Evolutionary conservation across 345 rosid species (phyloP).

Genomic region (Heritiera littoralis): DNA sequence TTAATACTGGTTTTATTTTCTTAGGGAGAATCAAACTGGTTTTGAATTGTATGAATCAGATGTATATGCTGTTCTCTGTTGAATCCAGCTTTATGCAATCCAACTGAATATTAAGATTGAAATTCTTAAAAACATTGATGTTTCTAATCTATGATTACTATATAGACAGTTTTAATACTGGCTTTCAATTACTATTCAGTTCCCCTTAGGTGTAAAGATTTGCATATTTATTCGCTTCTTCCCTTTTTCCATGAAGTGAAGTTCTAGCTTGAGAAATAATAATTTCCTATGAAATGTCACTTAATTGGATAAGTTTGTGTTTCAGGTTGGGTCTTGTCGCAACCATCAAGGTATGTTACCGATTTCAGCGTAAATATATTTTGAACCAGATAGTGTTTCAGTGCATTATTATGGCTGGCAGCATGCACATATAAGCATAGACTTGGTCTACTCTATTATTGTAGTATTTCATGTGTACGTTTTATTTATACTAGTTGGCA

Average conservation of each 20-base stretch:
- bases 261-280: background rate
- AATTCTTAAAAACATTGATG: background rate
- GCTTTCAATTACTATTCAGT: background rate
- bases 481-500: background rate
- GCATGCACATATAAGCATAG: background rate
- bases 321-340: conserved; percentile 97
- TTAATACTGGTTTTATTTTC: background rate
- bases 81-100: background rate
- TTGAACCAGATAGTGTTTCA: background rate
- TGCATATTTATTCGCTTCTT: background rate
- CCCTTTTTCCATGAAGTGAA: background rate
- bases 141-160: background rate
- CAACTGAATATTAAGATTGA: background rate
- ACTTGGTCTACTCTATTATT: background rate
- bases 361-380: background rate
- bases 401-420: background rate
- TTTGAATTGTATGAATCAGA: background rate
- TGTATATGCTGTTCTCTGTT: background rate
- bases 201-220: background rate
- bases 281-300: conserved; percentile 12
- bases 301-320: conserved; percentile 32
- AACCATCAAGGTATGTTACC: conserved; percentile 81
- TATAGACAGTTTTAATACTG: background rate
- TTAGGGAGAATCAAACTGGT: background rate
- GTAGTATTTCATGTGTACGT: background rate